These are phyloP conservation scores for Craspedostauros australis DNA, from an alignment of 108 stramenopile genomes.

Conservation along the genomic window DNA sequence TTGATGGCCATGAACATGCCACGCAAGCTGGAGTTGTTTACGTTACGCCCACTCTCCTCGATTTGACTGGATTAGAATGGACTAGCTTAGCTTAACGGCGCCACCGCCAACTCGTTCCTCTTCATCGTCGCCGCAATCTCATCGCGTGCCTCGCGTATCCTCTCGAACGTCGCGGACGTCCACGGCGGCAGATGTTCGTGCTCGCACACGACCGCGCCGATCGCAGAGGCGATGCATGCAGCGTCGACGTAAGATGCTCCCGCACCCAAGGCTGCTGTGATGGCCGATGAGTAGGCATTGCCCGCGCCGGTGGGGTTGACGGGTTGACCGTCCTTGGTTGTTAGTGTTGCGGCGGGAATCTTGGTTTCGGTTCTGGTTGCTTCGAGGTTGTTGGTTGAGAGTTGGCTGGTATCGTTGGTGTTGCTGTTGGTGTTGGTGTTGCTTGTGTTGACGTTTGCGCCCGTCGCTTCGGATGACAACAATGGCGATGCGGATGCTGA, in stretches of 20 bases:
- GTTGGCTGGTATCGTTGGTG: neutral
- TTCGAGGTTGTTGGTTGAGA: constrained; percentile 2
- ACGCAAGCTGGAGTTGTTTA: too few relatives aligned
- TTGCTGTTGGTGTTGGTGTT: neutral
- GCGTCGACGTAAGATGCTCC: constrained; percentile 20
- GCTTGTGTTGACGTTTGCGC: too few relatives aligned
- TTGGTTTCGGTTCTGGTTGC: neutral
- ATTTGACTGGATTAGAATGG: too few relatives aligned
- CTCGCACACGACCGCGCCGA: constrained; percentile 58
- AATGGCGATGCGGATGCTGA: too few relatives aligned
- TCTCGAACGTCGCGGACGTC: too few relatives aligned
- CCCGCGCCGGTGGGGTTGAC: constrained; percentile 57
- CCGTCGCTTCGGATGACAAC: too few relatives aligned
- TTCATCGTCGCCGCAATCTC: too few relatives aligned
- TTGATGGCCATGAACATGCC: too few relatives aligned
- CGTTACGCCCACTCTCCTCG: too few relatives aligned
- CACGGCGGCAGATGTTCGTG: constrained; percentile 43
- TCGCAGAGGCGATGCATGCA: constrained; percentile 39
- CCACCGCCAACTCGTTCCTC: too few relatives aligned
- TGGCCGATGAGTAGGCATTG: constrained; percentile 45
- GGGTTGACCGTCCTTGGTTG: constrained; percentile 23
- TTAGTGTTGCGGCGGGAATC: constrained; percentile 31
- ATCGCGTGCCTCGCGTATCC: too few relatives aligned
- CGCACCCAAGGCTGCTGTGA: constrained; percentile 32
- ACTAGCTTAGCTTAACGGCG: too few relatives aligned